Percentiles rank a stretch among this genome's conserved stretches.
Conservation (phyloP, 306 rosid species). For the Aeschynomene evenia region DNA sequence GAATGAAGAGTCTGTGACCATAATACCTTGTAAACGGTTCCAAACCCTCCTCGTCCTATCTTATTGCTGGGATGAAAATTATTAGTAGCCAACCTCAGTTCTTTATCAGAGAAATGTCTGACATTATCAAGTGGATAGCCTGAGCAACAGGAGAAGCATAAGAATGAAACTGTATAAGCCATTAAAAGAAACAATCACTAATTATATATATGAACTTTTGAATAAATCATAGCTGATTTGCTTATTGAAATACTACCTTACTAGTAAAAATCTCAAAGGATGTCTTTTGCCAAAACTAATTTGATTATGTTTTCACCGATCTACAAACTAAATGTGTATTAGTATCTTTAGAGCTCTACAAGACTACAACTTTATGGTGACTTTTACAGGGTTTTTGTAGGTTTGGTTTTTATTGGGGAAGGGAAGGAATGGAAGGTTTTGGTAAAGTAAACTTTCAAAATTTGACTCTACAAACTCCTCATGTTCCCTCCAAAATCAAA, state of each 20-base stretch:
- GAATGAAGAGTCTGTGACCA: background rate
- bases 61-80: conserved; percentile 65
- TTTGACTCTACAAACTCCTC: too few relatives aligned
- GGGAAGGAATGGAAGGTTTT: too few relatives aligned
- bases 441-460: too few relatives aligned
- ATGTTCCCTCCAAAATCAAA: too few relatives aligned
- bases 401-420: too few relatives aligned
- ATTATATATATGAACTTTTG: conserved; percentile 8
- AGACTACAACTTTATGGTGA: background rate
- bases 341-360: background rate
- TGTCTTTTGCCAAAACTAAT: conserved; percentile 1
- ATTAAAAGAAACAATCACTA: conserved; percentile 9
- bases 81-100: conserved; percentile 73
- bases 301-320: conserved; percentile 1
- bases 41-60: conserved; percentile 96
- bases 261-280: conserved; percentile 19
- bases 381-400: too few relatives aligned
- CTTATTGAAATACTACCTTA: background rate
- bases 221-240: background rate
- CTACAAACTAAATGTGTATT: conserved; percentile 5
- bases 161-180: background rate
- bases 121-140: conserved; percentile 63
- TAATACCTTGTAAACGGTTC: conserved; percentile 85
- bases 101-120: conserved; percentile 57
- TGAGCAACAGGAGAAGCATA: conserved; percentile 36